phyloP scores from a whole-genome alignment of 305 asterid genomes.

The Withania somnifera region DNA sequence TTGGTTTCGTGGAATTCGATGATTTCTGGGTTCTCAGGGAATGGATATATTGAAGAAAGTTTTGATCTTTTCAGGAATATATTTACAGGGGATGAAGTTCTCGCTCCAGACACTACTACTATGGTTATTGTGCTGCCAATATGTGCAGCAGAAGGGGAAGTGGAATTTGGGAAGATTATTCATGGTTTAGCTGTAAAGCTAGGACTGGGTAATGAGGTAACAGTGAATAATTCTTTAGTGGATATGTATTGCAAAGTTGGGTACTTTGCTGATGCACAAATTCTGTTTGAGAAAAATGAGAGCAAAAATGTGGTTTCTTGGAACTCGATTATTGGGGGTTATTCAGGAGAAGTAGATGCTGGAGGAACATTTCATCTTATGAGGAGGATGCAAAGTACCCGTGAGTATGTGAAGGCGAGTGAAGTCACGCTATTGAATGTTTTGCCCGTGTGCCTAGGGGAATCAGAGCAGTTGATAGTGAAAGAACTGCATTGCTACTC shows the following conservation, averaged over 20 bases:
- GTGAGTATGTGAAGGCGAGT: constrained; percentile 4
- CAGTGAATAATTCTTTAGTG: constrained; percentile 16
- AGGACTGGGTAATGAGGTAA: constrained; percentile 11
- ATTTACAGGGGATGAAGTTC: not conserved
- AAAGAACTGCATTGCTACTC: constrained; percentile 24
- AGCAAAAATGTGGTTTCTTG: constrained; percentile 21
- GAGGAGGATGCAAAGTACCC: constrained; percentile 8
- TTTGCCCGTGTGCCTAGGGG: constrained; percentile 12
- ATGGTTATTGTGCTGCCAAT: constrained; percentile 20
- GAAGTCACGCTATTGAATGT: constrained; percentile 18
- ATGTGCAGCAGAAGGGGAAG: constrained; percentile 11
- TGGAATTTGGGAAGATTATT: constrained; percentile 10
- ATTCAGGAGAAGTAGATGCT: constrained; percentile 14
- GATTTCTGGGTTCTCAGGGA: constrained; percentile 12
- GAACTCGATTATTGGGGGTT: constrained; percentile 26
- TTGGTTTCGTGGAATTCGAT: constrained; percentile 19
- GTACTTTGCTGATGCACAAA: constrained; percentile 11
- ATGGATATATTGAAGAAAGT: constrained; percentile 4
- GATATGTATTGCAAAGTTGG: constrained; percentile 27
- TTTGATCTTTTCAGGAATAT: constrained; percentile 6
- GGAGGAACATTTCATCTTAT: constrained; percentile 13
- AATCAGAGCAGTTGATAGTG: constrained; percentile 12
- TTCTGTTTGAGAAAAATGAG: constrained; percentile 7
- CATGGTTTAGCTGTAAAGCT: constrained; percentile 19
- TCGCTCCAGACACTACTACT: constrained; percentile 20